Evolutionary conservation across 2,329 filamentous ascomycete species (phyloP).

Genomic region (Colletotrichum scovillei): DNA sequence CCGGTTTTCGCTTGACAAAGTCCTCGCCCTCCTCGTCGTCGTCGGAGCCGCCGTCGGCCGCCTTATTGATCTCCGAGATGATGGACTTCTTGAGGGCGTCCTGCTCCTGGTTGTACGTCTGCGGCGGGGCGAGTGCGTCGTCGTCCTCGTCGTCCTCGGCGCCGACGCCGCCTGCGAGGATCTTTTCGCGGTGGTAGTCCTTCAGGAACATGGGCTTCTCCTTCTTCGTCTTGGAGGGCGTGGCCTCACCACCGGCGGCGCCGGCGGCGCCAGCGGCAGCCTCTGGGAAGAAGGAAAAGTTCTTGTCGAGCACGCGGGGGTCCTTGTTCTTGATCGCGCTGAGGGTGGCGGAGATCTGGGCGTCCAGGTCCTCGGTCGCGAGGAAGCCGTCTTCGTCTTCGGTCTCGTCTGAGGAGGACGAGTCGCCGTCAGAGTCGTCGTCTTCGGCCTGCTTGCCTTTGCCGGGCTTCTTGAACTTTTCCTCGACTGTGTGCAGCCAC

Average conservation of each 20-base stretch:
- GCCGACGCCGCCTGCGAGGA: conserved; percentile 78
- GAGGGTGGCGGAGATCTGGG: conserved; percentile 87
- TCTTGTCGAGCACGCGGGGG: conserved; percentile 87
- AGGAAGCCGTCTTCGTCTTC: conserved; percentile 94
- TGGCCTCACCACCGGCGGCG: conserved; percentile 23
- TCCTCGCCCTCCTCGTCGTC: conserved; percentile 73
- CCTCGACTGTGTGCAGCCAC: conserved; percentile 73
- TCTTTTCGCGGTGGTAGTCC: conserved; percentile 92
- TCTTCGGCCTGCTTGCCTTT: conserved; percentile 54
- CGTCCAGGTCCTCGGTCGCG: conserved; percentile 85
- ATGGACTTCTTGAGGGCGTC: conserved; percentile 83
- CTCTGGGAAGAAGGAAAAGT: conserved; percentile 77
- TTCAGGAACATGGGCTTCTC: conserved; percentile 87
- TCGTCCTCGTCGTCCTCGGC: conserved; percentile 69
- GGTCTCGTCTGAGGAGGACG: conserved; percentile 80
- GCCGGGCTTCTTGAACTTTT: conserved; percentile 75
- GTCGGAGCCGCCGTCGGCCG: conserved; percentile 56
- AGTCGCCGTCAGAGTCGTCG: conserved; percentile 64
- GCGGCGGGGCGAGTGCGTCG: conserved; percentile 55
- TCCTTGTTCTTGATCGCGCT: conserved; percentile 91
- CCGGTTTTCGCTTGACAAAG: conserved; percentile 79
- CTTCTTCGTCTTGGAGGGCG: conserved; percentile 63
- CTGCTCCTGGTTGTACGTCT: conserved; percentile 90
- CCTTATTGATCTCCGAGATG: conserved; percentile 82
- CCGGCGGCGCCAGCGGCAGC: conserved; percentile 47